Base-by-base conservation (phyloP, 441 rosid species). In the Populus hybrid region DNA sequence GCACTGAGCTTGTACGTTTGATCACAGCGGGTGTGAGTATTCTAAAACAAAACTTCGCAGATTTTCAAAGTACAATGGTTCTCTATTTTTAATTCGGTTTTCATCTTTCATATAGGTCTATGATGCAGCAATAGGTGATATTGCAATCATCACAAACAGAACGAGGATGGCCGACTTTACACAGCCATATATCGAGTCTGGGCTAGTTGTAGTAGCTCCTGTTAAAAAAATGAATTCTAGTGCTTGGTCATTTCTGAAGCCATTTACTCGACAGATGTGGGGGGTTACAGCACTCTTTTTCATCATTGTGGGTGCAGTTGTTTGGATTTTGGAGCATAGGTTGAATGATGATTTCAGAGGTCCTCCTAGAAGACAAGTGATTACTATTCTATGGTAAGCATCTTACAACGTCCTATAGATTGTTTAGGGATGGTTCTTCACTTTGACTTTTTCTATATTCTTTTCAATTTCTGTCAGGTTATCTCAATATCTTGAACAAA, bases 251-350 rank as follows among this genome's bases (percentile, higher is more conserved):
- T 93, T 95, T 77, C 75, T 90, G 73, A 85, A 82, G 78, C 99
- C 98, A 23, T 92, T 95, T 84, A 85, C 92, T 40, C 80, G 87
- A 40, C 65, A 65, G 72, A 85, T 95, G 93, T 95, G 98, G 98
- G 82, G 81, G 26, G 86, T 93, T 66, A 89, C 92, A 8, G 94
- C 86, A 66, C 50, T 84, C 65, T 92, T 86, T 78, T 95, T 93
- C 86, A 76, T 95, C 35, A 28, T 88, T 18, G 95, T 95, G 1
- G 98, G 99, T 24, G 83, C 85, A 14, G 94, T 92, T 31, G 91
- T 95, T 68, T 95, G 98, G 97, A 86, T 87, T 78, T 82, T 93
- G 87, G 98, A 93, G 86, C 99, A 95, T 56, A 85, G 94, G 73
- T 59, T 82, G 64, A 93, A 91, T 71, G 90, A 93, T 73, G 98